Evolutionary conservation across 257 asterid genomes (phyloP).

Genomic region (Paulownia fortunei): DNA sequence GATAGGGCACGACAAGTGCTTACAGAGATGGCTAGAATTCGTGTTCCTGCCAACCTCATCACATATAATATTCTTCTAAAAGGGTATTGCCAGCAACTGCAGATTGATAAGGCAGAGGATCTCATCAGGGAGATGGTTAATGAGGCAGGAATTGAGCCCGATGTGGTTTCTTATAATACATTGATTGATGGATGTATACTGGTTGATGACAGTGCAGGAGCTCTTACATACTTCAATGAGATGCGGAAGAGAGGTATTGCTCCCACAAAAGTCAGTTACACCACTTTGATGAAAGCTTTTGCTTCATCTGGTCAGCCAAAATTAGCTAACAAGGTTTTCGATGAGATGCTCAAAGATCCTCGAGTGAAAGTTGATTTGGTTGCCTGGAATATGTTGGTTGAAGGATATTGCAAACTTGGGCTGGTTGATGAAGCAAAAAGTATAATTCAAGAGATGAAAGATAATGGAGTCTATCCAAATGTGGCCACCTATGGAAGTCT

Average conservation of each 20-base stretch:
- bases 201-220: slow-evolving; percentile 85
- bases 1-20: slow-evolving; percentile 79
- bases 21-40: slow-evolving; percentile 66
- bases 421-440: slow-evolving; percentile 73
- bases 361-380: slow-evolving; percentile 85
- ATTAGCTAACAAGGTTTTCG: slow-evolving; percentile 77
- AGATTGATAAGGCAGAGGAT: slow-evolving; percentile 86
- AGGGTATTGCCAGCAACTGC: slow-evolving; percentile 88
- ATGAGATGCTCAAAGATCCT: slow-evolving; percentile 91
- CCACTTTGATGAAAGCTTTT: slow-evolving; percentile 97
- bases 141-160: slow-evolving; percentile 74
- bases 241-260: slow-evolving; percentile 91
- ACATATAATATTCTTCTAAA: slow-evolving; percentile 90
- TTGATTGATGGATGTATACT: slow-evolving; percentile 85
- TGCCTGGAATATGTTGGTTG: slow-evolving; percentile 97
- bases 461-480: slow-evolving; percentile 62
- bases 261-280: slow-evolving; percentile 90
- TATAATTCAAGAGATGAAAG: slow-evolving; percentile 75
- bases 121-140: slow-evolving; percentile 68
- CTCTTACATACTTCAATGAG: slow-evolving; percentile 86
- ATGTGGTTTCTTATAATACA: slow-evolving; percentile 91
- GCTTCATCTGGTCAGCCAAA: slow-evolving; percentile 88
- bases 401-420: slow-evolving; percentile 83
- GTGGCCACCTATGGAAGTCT: slow-evolving; percentile 93
- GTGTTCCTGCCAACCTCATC: slow-evolving; percentile 77